Evolutionary conservation across 768 basidiomycete genomes (phyloP), one percentile per base, ranked within the genome.

Genomic region (Mycena vulgaris): DNA sequence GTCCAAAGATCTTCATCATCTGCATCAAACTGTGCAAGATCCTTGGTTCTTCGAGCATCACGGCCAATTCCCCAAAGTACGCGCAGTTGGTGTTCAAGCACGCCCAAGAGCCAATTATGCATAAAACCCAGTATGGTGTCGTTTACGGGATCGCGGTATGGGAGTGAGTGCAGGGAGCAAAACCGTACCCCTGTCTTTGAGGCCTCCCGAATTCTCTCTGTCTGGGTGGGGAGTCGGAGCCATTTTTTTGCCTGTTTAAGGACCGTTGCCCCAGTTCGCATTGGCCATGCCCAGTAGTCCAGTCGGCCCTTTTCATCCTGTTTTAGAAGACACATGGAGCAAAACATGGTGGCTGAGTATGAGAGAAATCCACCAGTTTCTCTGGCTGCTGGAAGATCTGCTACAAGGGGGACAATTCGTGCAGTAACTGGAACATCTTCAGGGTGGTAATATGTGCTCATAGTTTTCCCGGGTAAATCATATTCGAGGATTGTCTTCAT

Each of bases 311-410:
- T 64, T n/a, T 75, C 70, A 5, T 62, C 49, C 5, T 42, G 28
- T 19, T 3, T 39, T 19, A 48, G 58, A n/a, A 60, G 53, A 68
- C 76, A 77, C n/a, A 58, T 67, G 7, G 70, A 69, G 65, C 76
- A 77, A 45, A 74, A 77, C 23, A 49, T 52, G 2, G 49, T 51
- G 2, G 72, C 52, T 16, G 52, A 28, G 53, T 63, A 62, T 7
- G 56, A 62, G 27, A 64, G 33, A 67, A 70, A 74, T 19, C 75
- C 74, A 5, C 63, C 61, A 16, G 70, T 28, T 42, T 76, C 74
- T 16, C 64, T 45, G 8, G 59, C 52, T 11, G 72, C 75, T n/a
- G 45, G 66, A 14, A 64, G 55, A 17, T 78, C 71, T 6, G 51
- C 62, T 39, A 76, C 47, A 9, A 76, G 60, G 19, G 73, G 71